Evolutionary conservation across 2,329 filamentous ascomycete species (phyloP), one percentile per base, ranked within the genome.

Genomic region (Didymellaceae sp.): DNA sequence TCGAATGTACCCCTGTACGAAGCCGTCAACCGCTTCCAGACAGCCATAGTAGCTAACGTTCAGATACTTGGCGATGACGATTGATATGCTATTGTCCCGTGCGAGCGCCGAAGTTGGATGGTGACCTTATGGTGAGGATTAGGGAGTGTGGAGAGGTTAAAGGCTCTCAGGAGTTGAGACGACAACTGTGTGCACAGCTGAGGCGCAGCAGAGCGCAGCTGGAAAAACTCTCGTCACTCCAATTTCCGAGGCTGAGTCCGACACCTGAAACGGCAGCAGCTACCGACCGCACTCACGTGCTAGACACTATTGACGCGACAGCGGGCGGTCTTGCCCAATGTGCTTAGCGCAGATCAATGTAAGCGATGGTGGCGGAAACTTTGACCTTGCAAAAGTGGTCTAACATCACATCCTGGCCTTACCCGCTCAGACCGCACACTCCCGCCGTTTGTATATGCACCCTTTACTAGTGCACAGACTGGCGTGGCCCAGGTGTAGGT

Each of bases 1-100:
- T 81, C 79, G 52, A 77, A 74, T 13, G 43, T 47, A 16, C 53
- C 59, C 56, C 77, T 66, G 53, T 59, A 57, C 8, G 59, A 54
- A 14, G 55, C 39, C 20, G 58, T 52, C 34, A 65, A 53, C 18
- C 58, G 58, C 44, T 52, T 60, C 46, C 58, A 62, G 52, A 65
- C 49, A 40, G 63, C 54, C 67, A 72, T 72, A 34, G 26, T 40
- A 53, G 40, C 50, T 42, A 42, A 31, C 45, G 33, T 47, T 44
- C 49, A 45, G 32, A 38, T 34, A 26, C 49, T 43, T 34, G 30
- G 50, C 44, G 39, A 42, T 34, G 32, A 39, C 34, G 45, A 38
- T 18, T 46, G 24, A 25, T 42, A 3, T 37, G 1, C n/a, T 9
- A 28, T 21, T 16, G 14, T 26, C 20, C 34, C 37, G 43, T 33